Conservation (phyloP, 257 asterid species). For the Craterostigma plantagineum region DNA sequence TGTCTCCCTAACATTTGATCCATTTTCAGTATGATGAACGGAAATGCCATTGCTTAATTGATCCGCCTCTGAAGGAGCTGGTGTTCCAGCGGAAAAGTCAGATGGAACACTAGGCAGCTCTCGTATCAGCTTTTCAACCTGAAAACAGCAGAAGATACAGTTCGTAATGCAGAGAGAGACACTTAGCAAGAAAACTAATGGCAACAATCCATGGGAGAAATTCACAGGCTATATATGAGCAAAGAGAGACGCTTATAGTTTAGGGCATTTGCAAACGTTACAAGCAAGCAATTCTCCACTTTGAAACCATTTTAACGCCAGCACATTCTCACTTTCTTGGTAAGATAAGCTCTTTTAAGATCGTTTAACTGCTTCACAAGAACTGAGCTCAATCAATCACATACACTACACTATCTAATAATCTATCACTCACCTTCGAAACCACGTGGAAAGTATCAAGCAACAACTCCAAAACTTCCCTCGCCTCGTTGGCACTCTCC, state of each 20-base stretch:
- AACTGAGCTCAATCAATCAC: not conserved
- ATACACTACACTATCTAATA: no score
- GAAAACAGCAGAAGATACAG: slow-evolving; percentile 17
- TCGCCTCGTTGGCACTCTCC: slow-evolving; percentile 60
- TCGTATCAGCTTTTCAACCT: slow-evolving; percentile 86
- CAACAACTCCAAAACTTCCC: slow-evolving; percentile 79
- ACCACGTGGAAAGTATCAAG: slow-evolving; percentile 90
- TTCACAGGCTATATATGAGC: no score
- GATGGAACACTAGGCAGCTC: slow-evolving; percentile 75
- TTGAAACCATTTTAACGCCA: no score
- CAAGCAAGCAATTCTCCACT: no score
- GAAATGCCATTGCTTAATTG: slow-evolving; percentile 43
- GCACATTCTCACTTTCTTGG: no score
- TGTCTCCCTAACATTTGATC: slow-evolving; percentile 68
- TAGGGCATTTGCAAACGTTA: no score
- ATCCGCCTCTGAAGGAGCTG: slow-evolving; percentile 21
- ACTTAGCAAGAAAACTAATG: slow-evolving; percentile 6
- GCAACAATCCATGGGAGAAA: not conserved
- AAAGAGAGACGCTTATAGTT: no score
- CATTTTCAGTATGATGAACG: slow-evolving; percentile 44
- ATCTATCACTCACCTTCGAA: slow-evolving; percentile 55
- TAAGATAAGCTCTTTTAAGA: no score
- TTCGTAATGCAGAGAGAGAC: slow-evolving; percentile 6
- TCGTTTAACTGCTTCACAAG: not conserved
- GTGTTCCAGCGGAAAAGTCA: slow-evolving; percentile 42